phyloP scores from a whole-genome alignment of 306 rosid genomes.

The Delonix regia region DNA sequence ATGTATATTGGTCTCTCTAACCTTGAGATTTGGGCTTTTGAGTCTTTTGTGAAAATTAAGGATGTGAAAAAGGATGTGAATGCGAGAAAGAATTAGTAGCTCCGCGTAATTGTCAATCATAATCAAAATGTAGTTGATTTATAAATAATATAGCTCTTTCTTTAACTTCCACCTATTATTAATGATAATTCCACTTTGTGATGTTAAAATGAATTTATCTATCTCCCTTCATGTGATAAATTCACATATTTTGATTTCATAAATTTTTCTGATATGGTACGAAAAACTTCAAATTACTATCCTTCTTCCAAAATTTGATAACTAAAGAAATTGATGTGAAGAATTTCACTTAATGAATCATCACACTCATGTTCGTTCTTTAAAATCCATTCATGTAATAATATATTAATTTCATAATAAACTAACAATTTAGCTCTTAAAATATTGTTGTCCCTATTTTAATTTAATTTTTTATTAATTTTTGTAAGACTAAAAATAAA shows the following conservation, averaged over 20 bases:
- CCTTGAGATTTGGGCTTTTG: no score
- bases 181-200: slow-evolving; percentile 16
- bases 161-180: not conserved
- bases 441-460: no score
- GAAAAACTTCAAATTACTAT: not conserved
- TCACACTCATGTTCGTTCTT: not conserved
- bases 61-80: no score
- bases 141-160: not conserved
- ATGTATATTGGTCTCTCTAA: no score
- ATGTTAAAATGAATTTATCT: not conserved
- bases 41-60: no score
- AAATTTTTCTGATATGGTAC: not conserved
- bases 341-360: not conserved
- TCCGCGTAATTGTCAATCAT: no score
- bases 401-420: not conserved
- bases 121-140: not conserved
- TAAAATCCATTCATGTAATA: not conserved
- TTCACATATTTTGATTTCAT: not conserved
- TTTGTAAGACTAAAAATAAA: no score
- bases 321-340: not conserved
- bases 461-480: no score
- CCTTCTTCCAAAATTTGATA: not conserved
- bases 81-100: no score
- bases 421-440: no score
- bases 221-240: not conserved